Percentiles rank a stretch among this genome's conserved stretches.
Conservation (phyloP, 495 filamentous ascomycete genomes). For the Recurvomyces mirabilis region DNA sequence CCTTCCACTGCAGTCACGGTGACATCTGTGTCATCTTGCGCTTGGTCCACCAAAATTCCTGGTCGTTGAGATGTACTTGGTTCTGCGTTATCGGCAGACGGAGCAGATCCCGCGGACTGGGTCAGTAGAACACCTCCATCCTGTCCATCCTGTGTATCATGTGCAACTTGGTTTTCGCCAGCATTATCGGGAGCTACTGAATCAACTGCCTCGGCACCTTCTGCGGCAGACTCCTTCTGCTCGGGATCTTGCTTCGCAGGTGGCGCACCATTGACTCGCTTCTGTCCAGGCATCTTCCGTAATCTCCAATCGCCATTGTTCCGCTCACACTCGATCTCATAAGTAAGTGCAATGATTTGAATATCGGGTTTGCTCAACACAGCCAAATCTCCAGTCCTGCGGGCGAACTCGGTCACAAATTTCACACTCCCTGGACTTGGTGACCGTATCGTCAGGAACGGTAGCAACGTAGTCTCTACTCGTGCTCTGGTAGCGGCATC, state of each 20-base stretch:
- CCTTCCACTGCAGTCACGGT: background rate
- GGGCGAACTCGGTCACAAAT: slow-evolving; percentile 72
- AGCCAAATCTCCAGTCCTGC: slow-evolving; percentile 76
- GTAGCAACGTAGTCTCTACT: slow-evolving; percentile 68
- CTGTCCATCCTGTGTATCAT: background rate
- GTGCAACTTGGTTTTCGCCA: background rate
- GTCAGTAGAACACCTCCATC: background rate
- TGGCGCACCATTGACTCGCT: slow-evolving; percentile 60
- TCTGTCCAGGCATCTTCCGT: slow-evolving; percentile 65
- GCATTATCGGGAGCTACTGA: background rate
- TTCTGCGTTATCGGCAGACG: too few relatives aligned
- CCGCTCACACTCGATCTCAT: slow-evolving; percentile 77
- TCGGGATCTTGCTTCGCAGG: slow-evolving; percentile 17
- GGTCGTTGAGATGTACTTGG: too few relatives aligned
- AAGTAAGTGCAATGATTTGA: slow-evolving; percentile 76
- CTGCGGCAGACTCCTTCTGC: background rate
- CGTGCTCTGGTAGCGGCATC: slow-evolving; percentile 72
- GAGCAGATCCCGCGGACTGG: too few relatives aligned
- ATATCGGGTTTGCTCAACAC: slow-evolving; percentile 83
- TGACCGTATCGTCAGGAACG: slow-evolving; percentile 66
- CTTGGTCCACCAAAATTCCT: background rate
- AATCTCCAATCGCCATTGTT: slow-evolving; percentile 77
- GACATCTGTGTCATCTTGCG: background rate
- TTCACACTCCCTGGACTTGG: slow-evolving; percentile 66
- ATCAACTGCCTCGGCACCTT: background rate